Evolutionary conservation across 1,284 basidiomycete genomes (phyloP), one percentile per base, ranked within the genome.

Genomic region (Grifola frondosa): DNA sequence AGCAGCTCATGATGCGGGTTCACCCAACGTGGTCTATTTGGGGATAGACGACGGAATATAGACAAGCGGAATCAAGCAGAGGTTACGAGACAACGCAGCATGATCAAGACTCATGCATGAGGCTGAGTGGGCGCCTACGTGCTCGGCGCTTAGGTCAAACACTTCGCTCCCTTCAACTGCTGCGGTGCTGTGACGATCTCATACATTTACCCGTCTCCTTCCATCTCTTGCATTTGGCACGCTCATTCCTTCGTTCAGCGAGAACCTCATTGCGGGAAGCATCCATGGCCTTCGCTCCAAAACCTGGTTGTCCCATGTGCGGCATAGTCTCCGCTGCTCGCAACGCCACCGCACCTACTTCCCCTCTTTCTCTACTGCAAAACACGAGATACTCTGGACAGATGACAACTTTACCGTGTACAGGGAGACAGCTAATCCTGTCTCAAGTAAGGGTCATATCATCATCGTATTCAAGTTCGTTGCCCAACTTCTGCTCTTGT

Each of bases 341-440:
- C 8, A 70, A 72, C 48, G 60, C 67, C 19, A 66, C 67, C 3
- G 61, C 64, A 22, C 73, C 75, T 10, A 71, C 74, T 3, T 66
- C 68, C 34, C 65, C 70, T 1, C 71, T 75, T 3, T 64, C 71
- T 0, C 72, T 45, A 65, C 72, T 9, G 53, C 67, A 9, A 71
- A 65, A 10, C 67, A 73, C 17, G 80, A 86, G 49, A 69, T 87
- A 37, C 69, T 88, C 13, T 86, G 81, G 80, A 74, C 75, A 48
- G 84, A 88, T 59, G 80, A 82, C 46, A 84, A 85, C 62, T 82
- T 88, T 50, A 87, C 84, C 17, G 77, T 74, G 6, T 88, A 85
- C 60, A 71, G 77, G 49, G 84, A 88, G 65, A 80, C 71, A 57
- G 73, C 68, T 7, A 71, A 84, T 50, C 83, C 84, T 2, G 78